Evolutionary conservation across 2,329 filamentous ascomycete genomes (phyloP), one percentile per base, ranked within the genome.

Genomic region (Hypoxylon sp.): DNA sequence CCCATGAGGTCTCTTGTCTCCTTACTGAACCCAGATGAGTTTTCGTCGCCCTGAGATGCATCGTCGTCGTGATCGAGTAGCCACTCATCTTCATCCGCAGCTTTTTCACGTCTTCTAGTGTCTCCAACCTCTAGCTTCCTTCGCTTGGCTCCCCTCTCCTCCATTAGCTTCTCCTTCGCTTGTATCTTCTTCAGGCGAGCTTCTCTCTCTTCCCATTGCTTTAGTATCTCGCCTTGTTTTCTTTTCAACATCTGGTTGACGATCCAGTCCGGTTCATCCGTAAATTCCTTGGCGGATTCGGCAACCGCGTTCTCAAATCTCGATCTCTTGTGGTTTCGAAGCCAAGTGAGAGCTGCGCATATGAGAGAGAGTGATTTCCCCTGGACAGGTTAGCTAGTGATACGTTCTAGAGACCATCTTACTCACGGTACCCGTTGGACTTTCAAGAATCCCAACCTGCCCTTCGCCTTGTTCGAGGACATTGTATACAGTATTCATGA

Each of bases 361-460:
- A 97, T 95, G 23, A 97, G 81, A 64, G 93, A 97, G 40, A 97
- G 76, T 1, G 93, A 97, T 82, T 97, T 97, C 40, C 93, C 93
- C 81, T 90, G 62, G 15, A 33, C 9, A 27, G 8, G 62, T 72
- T 59, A 71, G 66, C 35, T 27, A 24, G n/a, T 15, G 5, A 23
- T 20, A 41, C 37, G 18, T 35, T 41, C 33, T 11, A 2, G 48
- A 27, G 15, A 17, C 43, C 26, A 21, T 4, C 27, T 54, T 21
- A 74, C 76, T 63, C 71, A 83, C 82, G 61, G 86, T 89, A 73
- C 93, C 93, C 37, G 93, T 97, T n/a, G 93, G 93, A 41, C 91
- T 96, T 72, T 97, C 93, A 41, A 97, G 88, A 38, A 97, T 92
- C 24, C 91, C 93, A 42, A 97, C 81, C 69, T 93, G 91, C 7